phyloP scores from a whole-genome alignment of 495 filamentous ascomycete genomes.

The Penicillium goetzii region DNA sequence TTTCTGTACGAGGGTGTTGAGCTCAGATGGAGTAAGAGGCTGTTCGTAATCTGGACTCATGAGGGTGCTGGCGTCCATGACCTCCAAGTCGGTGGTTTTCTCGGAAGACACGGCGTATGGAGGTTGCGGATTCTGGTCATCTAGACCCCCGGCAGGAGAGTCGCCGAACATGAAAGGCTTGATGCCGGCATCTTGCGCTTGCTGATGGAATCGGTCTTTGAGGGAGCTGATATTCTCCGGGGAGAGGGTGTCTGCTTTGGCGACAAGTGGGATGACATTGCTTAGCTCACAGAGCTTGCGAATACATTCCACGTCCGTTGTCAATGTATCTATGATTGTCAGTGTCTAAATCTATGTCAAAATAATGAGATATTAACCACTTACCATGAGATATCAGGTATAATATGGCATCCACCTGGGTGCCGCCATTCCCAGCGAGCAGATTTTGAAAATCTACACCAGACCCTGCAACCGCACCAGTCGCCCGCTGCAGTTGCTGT shows the following conservation, averaged over 20 bases:
- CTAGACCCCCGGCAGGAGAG: slow-evolving; percentile 32
- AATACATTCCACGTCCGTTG: slow-evolving; percentile 77
- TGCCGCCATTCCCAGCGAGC: slow-evolving; percentile 82
- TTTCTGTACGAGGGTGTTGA: slow-evolving; percentile 67
- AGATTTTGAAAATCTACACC: slow-evolving; percentile 79
- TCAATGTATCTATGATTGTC: slow-evolving; percentile 61
- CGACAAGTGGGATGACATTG: slow-evolving; percentile 84
- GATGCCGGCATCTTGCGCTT: slow-evolving; percentile 64
- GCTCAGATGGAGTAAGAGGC: slow-evolving; percentile 79
- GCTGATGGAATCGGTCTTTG: slow-evolving; percentile 58
- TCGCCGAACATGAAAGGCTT: slow-evolving; percentile 70
- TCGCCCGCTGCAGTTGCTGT: slow-evolving; percentile 68
- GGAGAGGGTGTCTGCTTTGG: slow-evolving; percentile 73
- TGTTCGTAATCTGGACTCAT: slow-evolving; percentile 95
- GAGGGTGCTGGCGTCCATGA: slow-evolving; percentile 92
- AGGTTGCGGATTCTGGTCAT: slow-evolving; percentile 33
- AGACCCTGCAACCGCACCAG: slow-evolving; percentile 57
- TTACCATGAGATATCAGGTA: slow-evolving; percentile 74
- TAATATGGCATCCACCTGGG: slow-evolving; percentile 86
- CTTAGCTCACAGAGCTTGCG: slow-evolving; percentile 74
- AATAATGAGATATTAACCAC: slow-evolving; percentile 31
- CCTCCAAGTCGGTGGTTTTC: slow-evolving; percentile 74
- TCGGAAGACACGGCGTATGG: slow-evolving; percentile 85
- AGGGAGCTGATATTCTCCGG: slow-evolving; percentile 59
- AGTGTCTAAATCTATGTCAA: neutral